These are phyloP conservation scores for Globisporangium alternatum DNA, from an alignment of 352 stramenopile species.

Conservation along the genomic window DNA sequence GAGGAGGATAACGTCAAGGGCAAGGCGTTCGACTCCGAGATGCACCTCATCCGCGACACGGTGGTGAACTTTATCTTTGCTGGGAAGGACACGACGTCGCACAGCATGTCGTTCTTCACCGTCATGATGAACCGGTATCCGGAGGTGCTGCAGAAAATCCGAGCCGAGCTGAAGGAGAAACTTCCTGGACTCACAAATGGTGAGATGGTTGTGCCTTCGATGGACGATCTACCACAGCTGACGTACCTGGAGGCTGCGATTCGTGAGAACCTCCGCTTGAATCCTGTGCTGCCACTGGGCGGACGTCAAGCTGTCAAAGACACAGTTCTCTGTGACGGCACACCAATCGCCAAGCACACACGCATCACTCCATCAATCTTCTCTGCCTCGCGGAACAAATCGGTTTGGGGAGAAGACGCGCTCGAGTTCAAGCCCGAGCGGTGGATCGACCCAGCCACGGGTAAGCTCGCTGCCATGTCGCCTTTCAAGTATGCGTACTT, in stretches of 20 bases:
- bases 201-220: slow-evolving; percentile 23
- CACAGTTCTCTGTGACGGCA: slow-evolving; percentile 57
- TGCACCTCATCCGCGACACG: slow-evolving; percentile 9
- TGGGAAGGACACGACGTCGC: slow-evolving; percentile 72
- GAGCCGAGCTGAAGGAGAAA: slow-evolving; percentile 34
- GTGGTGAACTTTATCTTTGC: slow-evolving; percentile 69
- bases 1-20: background rate
- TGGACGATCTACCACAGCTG: slow-evolving; percentile 41
- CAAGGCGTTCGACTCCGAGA: no score
- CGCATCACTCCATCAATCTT: slow-evolving; percentile 28
- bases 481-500: no score
- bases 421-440: no score
- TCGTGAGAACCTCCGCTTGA: slow-evolving; percentile 51
- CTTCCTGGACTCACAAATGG: slow-evolving; percentile 21
- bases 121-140: slow-evolving; percentile 66
- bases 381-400: slow-evolving; percentile 19
- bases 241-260: slow-evolving; percentile 50
- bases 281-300: slow-evolving; percentile 16
- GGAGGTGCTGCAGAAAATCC: slow-evolving; percentile 34
- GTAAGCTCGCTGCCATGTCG: no score
- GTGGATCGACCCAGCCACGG: no score
- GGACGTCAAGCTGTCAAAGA: slow-evolving; percentile 34
- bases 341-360: slow-evolving; percentile 26
- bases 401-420: slow-evolving; percentile 42
- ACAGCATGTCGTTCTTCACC: slow-evolving; percentile 69